Conservation (phyloP, 768 basidiomycete genomes). For the Calocybe indica region DNA sequence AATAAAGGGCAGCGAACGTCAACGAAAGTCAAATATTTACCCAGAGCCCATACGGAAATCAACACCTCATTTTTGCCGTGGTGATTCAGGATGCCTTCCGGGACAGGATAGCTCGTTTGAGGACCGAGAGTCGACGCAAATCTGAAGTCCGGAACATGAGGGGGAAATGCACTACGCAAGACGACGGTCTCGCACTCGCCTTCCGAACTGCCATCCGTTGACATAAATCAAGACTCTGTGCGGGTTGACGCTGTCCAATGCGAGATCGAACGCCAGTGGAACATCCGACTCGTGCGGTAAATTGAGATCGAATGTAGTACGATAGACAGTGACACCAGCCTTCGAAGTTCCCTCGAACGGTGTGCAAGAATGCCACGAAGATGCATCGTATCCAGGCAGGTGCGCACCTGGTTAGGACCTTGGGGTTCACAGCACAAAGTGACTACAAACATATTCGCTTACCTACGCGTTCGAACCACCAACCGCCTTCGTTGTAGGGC, state of each 20-base stretch:
- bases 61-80: constrained; percentile 27
- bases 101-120: constrained; percentile 39
- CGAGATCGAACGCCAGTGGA: constrained; percentile 55
- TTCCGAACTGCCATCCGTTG: constrained; percentile 73
- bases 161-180: constrained; percentile 10
- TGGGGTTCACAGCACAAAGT: not conserved
- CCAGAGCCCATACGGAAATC: constrained; percentile 28
- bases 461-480: constrained; percentile 48
- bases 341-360: constrained; percentile 38
- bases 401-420: constrained; percentile 36
- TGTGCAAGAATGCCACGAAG: constrained; percentile 43
- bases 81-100: constrained; percentile 31
- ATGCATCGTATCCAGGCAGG: constrained; percentile 52
- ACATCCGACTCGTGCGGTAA: constrained; percentile 47
- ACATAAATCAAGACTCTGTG: constrained; percentile 64
- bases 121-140: constrained; percentile 35
- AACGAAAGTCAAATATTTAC: constrained; percentile 11
- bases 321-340: constrained; percentile 60
- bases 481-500: constrained; percentile 54
- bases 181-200: constrained; percentile 22
- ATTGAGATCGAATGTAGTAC: constrained; percentile 50
- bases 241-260: constrained; percentile 36
- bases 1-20: not conserved
- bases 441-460: constrained; percentile 2
- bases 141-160: constrained; percentile 7